Conservation (phyloP, 164 flowering plant species). For the Nymphaea colorata region DNA sequence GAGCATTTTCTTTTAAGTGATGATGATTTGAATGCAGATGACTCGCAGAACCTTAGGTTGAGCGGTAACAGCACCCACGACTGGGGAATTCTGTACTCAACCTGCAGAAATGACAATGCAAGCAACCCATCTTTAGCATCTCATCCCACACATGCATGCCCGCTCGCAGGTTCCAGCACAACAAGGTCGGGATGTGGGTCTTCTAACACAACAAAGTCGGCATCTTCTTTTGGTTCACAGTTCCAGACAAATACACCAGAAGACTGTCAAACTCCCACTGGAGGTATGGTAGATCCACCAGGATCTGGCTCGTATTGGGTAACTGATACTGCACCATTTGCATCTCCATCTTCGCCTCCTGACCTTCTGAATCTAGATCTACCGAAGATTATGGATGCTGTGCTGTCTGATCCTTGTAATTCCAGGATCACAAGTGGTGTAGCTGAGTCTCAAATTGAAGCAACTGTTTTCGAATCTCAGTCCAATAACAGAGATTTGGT, state of each 20-base stretch:
- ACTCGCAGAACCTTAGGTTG: constrained; percentile 4
- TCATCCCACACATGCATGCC: too few species aligned
- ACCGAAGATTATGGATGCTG: constrained; percentile 1
- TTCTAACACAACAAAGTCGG: constrained; percentile 4
- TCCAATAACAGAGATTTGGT: constrained; percentile 10
- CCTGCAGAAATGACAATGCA: too few species aligned
- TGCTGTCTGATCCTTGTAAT: constrained; percentile 11
- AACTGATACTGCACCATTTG: not conserved
- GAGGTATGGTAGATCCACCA: not conserved
- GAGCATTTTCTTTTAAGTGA: constrained; percentile 5
- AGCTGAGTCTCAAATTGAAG: constrained; percentile 17
- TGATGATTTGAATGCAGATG: constrained; percentile 4
- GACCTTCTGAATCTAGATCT: constrained; percentile 11
- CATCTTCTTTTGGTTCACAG: constrained; percentile 4
- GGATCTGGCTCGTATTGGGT: too few species aligned
- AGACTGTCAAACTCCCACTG: not conserved
- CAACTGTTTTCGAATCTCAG: constrained; percentile 15
- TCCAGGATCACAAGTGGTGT: constrained; percentile 4
- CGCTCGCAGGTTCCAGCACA: too few species aligned
- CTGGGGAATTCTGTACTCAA: too few species aligned
- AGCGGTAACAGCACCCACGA: too few species aligned
- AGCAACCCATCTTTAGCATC: too few species aligned
- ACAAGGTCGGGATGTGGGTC: not conserved
- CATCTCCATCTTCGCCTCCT: not conserved
- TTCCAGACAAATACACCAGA: not conserved